Evolutionary conservation across 129 eudicot species (phyloP).

Genomic region (Tagetes erecta): DNA sequence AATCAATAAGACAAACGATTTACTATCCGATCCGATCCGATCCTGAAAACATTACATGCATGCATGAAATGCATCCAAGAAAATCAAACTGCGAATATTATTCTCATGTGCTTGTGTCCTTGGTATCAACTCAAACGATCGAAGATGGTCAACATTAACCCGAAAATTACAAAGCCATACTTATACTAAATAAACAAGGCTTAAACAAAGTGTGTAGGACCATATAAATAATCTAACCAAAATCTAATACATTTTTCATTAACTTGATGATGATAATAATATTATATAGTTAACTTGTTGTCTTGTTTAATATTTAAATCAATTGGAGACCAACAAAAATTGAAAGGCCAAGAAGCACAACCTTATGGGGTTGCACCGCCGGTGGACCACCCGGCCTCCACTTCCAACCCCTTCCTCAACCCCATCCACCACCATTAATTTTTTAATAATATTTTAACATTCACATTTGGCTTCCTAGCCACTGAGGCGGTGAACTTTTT

Average conservation of each 20-base stretch:
- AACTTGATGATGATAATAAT: background rate
- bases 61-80: background rate
- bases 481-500: too few species aligned
- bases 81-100: background rate
- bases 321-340: conserved; percentile 17
- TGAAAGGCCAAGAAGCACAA: conserved; percentile 36
- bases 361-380: conserved; percentile 38
- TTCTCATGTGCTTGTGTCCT: background rate
- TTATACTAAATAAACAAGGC: too few species aligned
- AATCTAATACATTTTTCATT: background rate
- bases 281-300: too few species aligned
- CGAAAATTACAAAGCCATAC: too few species aligned
- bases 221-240: too few species aligned
- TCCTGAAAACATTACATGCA: background rate
- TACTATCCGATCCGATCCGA: too few species aligned
- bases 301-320: too few species aligned
- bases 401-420: background rate
- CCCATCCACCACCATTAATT: background rate
- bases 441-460: background rate
- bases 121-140: background rate
- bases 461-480: background rate
- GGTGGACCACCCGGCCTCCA: conserved; percentile 17
- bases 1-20: too few species aligned
- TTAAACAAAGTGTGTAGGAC: too few species aligned
- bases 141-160: background rate